Evolutionary conservation across 257 asterid species (phyloP), one percentile per base, ranked within the genome.

Genomic region (Schizonepeta tenuifolia): DNA sequence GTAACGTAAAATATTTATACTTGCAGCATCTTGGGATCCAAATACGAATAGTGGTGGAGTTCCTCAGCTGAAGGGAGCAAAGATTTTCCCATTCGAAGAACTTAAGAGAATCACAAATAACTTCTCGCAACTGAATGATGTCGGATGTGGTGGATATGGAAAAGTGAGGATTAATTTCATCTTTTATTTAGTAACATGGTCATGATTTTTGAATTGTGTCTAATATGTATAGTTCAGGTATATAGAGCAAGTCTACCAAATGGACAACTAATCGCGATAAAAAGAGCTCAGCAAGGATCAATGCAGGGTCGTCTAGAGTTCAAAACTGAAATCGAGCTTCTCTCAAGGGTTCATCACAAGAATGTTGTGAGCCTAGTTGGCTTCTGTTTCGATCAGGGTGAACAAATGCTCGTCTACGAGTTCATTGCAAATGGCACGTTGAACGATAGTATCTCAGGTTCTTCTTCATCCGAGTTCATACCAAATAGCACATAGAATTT

Each of bases 341-440:
- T 93, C 73, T 90, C 98, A 1, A 91, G 98, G 66, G 98, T 93
- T 81, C 98, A 93, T 77, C 98, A 90, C 92, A 93, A 87, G 84
- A 93, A 93, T 61, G 86, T 93, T n/a, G 97, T 93, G 47, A 56
- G 80, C 55, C 90, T 93, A 7, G 78, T 80, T 3, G 98, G 98
- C 9, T 88, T 90, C 51, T 93, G 96, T 66, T 93, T 90, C 50
- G 95, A 88, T 18, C 96, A 87, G 54, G 89, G 83, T 4, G 98
- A 92, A 72, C 95, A 88, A 69, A 88, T 90, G 96, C 87, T 92
- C 44, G 86, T 92, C 53, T 92, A 92, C 21, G 97, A 92, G 74
- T 92, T 62, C 66, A 76, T 86, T 21, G 86, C 90, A 7, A 90
- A 90, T 74, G 97, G 97, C 71, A 84, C 96, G 5, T 67, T 93